Conservation (phyloP, 1,284 basidiomycete genomes). For the Ceratobasidium sp. region DNA sequence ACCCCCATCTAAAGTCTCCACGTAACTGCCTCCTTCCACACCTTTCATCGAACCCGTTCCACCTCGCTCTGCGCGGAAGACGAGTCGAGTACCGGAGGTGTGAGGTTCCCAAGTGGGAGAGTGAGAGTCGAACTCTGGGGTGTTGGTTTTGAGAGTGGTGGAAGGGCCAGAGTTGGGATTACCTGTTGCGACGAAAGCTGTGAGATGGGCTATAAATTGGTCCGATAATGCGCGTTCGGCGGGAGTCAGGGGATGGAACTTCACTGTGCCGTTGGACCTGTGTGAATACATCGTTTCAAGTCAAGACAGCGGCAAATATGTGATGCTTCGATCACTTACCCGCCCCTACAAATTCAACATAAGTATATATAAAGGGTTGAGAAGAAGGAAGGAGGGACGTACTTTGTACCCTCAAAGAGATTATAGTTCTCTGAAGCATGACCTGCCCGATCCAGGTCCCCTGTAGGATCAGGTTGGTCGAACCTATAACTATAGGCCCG, state of each 20-base stretch:
- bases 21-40: slow-evolving; percentile 11
- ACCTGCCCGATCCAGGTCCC: slow-evolving; percentile 9
- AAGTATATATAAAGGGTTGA: neutral
- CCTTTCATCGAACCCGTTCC: slow-evolving; percentile 15
- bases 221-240: slow-evolving; percentile 32
- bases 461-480: slow-evolving; percentile 32
- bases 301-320: neutral
- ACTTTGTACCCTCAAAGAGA: slow-evolving; percentile 40
- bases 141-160: neutral
- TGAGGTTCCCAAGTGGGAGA: slow-evolving; percentile 19
- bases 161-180: slow-evolving; percentile 13
- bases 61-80: slow-evolving; percentile 19
- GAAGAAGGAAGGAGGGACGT: neutral
- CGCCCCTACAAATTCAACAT: neutral
- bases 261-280: slow-evolving; percentile 34
- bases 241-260: slow-evolving; percentile 33
- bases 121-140: neutral
- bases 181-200: slow-evolving; percentile 30
- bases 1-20: slow-evolving; percentile 7
- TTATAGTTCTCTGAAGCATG: slow-evolving; percentile 35
- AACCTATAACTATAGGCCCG: slow-evolving; percentile 37
- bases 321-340: slow-evolving; percentile 4
- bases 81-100: slow-evolving; percentile 23
- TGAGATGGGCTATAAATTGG: slow-evolving; percentile 25
- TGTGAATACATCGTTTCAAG: neutral